Base-by-base conservation (phyloP, 352 stramenopile species). In the Elongisporangium senticosum region DNA sequence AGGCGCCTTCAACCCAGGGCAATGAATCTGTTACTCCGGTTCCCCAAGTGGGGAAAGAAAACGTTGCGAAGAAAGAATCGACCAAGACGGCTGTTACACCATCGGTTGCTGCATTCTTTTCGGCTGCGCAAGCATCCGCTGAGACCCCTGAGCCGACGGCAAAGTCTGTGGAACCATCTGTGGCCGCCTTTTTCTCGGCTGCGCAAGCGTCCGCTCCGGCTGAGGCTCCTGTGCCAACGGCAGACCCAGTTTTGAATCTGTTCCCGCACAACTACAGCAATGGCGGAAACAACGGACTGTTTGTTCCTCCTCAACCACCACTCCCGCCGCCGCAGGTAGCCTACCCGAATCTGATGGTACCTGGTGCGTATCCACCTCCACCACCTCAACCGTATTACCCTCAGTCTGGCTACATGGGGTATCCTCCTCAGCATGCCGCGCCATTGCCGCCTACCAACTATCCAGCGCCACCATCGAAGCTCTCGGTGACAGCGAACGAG, bases 221-320 rank as follows among this genome's bases (percentile, higher is more conserved):
- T 26, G 21, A 24, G 17, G 23, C 24, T 22, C 22, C 55, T 8
- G 51, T 58, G 43, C 40, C 60, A 17, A 23, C 62, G 11, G 40
- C 65, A 23, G 55, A 69, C 23, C 40, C 65, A 21, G 62, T 79
- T 24, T 68, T 76, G 55, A 61, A 63, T 20, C 56, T 88, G 56
- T 90, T 88, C 55, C 78, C 80, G 7, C 74, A 86, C 61, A 79
- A 79, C 39, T 83, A 83, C 26, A 62, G 33, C 33, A 43, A 43
- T 43, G 33, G 33, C 33, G 33, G 33, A 17, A 62, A 14, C 55
- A 71, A 52, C 52, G 61, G 20, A 20, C 60, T 33, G 56, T 56
- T 55, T 22, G 55, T 50, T 39, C 69, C 56, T 63, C 65, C 48
- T 8, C 67, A 59, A 5, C 59, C 61, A 13, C 49, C 72, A 8